Evolutionary conservation across 768 basidiomycete genomes (phyloP).

Genomic region (Tricholomella constricta): DNA sequence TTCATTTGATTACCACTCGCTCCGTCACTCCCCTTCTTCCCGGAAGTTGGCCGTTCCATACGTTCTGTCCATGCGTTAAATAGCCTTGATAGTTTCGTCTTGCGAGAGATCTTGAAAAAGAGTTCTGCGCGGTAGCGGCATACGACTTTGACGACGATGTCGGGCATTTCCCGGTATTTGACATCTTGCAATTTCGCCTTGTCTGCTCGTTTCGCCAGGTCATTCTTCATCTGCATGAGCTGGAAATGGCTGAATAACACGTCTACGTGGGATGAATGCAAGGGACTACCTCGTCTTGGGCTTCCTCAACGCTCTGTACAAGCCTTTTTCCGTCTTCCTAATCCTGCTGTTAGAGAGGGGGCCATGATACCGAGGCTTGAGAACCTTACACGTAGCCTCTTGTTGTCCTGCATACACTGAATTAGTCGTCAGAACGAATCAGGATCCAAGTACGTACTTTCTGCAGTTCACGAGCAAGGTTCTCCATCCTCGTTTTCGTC

Average conservation of each 20-base stretch:
- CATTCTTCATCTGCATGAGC: conserved; percentile 81
- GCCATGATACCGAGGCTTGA: conserved; percentile 3
- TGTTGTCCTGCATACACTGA: conserved; percentile 68
- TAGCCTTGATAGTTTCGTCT: conserved; percentile 80
- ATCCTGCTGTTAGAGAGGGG: conserved; percentile 21
- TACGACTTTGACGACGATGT: conserved; percentile 86
- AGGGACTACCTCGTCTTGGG: conserved; percentile 72
- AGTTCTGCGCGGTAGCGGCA: conserved; percentile 89
- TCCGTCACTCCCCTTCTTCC: conserved; percentile 44
- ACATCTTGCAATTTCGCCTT: conserved; percentile 76
- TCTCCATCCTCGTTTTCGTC: conserved; percentile 89
- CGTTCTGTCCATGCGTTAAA: conserved; percentile 89
- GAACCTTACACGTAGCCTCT: conserved; percentile 72
- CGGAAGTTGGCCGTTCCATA: conserved; percentile 62
- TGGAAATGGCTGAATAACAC: conserved; percentile 26
- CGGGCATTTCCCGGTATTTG: conserved; percentile 85
- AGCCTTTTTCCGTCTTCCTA: conserved; percentile 87
- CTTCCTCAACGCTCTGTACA: conserved; percentile 79
- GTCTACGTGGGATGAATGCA: conserved; percentile 6
- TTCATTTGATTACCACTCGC: conserved; percentile 42
- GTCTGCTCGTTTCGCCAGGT: conserved; percentile 79
- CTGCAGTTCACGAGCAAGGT: conserved; percentile 84
- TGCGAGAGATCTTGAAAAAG: conserved; percentile 91
- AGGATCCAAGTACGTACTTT: conserved; percentile 54
- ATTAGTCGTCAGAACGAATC: conserved; percentile 8